A percentile compares a stretch with the other conserved stretches of the same genome.
phyloP scores from a whole-genome alignment of 371 early-diverging fungal genomes.

The Apophysomyces ossiformis region DNA sequence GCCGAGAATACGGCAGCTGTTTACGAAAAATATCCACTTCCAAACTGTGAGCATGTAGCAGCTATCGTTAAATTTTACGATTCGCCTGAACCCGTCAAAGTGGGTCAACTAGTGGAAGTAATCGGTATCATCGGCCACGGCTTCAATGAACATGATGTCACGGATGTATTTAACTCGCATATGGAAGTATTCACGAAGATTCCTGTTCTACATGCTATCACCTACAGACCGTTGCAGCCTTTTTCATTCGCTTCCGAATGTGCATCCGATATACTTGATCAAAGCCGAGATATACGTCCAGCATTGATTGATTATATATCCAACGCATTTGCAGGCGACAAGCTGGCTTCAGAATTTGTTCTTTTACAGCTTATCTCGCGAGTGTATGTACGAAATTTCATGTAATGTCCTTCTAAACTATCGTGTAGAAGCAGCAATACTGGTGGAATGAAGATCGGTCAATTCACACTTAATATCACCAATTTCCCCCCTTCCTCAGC shows the following conservation, averaged over 20 bases:
- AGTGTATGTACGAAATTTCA: conserved; percentile 46
- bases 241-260: conserved; percentile 13
- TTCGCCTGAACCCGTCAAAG: conserved; percentile 44
- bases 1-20: conserved; percentile 8
- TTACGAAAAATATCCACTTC: conserved; percentile 58
- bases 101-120: conserved; percentile 63
- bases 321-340: conserved; percentile 54
- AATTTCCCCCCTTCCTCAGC: conserved; percentile 34
- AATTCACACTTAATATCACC: conserved; percentile 48
- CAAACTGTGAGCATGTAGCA: conserved; percentile 46
- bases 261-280: conserved; percentile 17
- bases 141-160: conserved; percentile 7
- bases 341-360: conserved; percentile 61
- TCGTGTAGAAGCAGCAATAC: conserved; percentile 37
- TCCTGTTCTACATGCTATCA: conserved; percentile 52
- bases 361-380: conserved; percentile 61
- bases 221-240: conserved; percentile 26
- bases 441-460: conserved; percentile 50
- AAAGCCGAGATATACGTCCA: conserved; percentile 42
- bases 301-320: conserved; percentile 60
- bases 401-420: conserved; percentile 9
- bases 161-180: conserved; percentile 28
- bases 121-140: conserved; percentile 54
- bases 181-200: conserved; percentile 23
- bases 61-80: conserved; percentile 61